Conservation (phyloP, 768 basidiomycete species). For the Panaeolus cyanescens region DNA sequence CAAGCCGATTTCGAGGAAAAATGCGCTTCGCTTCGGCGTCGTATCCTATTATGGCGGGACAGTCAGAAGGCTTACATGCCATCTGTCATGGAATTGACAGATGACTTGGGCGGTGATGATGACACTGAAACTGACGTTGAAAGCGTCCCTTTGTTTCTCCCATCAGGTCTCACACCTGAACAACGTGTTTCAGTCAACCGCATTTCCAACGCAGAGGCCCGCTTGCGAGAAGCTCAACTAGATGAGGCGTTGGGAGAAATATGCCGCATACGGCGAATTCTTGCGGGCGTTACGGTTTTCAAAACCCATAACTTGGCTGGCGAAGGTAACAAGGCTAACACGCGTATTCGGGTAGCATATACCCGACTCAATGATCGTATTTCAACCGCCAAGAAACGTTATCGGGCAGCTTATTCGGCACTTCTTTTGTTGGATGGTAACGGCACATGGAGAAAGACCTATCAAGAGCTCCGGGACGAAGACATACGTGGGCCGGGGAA, state of each 20-base stretch:
- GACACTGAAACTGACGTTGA: not conserved
- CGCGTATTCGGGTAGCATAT: constrained; percentile 13
- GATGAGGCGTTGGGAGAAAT: constrained; percentile 21
- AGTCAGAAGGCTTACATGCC: constrained; percentile 13
- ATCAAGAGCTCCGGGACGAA: constrained; percentile 1
- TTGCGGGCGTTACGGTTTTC: constrained; percentile 18
- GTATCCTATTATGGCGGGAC: constrained; percentile 9
- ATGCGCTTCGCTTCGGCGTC: not conserved
- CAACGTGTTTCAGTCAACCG: no score
- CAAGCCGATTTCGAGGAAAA: constrained; percentile 16
- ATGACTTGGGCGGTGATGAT: not conserved
- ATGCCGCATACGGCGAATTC: constrained; percentile 12
- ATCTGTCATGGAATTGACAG: constrained; percentile 2
- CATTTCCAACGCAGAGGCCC: constrained; percentile 3
- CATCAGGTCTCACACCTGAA: constrained; percentile 2
- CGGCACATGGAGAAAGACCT: constrained; percentile 12
- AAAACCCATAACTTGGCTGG: constrained; percentile 23
- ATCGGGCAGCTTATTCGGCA: constrained; percentile 11
- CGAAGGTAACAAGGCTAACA: constrained; percentile 22
- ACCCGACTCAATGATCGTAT: constrained; percentile 9
- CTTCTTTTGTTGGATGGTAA: constrained; percentile 11
- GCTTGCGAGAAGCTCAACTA: constrained; percentile 18
- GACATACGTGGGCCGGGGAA: constrained; percentile 17
- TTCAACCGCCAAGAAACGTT: constrained; percentile 8
- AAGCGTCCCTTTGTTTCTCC: not conserved